These are phyloP conservation scores for Ceratocystis destructans DNA, from an alignment of 2,329 filamentous ascomycete genomes.

Conservation along the genomic window DNA sequence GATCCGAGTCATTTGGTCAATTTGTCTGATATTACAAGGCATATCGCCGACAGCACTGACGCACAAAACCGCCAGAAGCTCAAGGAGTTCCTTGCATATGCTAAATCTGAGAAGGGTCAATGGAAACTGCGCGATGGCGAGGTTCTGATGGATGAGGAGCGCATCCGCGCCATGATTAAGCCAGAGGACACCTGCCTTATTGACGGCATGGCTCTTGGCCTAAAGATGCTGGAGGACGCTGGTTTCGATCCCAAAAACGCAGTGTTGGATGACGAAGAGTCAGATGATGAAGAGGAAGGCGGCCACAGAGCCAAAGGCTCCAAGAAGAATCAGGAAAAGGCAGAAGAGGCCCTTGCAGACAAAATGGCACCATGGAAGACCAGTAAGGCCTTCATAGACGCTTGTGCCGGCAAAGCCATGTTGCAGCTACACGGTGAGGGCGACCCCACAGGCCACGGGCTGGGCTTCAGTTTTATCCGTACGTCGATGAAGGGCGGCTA, in stretches of 20 bases:
- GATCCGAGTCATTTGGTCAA: conserved; percentile 55
- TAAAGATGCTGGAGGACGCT: conserved; percentile 79
- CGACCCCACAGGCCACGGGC: conserved; percentile 82
- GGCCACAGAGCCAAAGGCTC: conserved; percentile 26
- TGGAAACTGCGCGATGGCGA: conserved; percentile 70
- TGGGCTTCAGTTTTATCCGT: conserved; percentile 93
- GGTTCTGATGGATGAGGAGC: conserved; percentile 62
- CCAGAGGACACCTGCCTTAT: conserved; percentile 90
- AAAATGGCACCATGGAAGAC: conserved; percentile 93
- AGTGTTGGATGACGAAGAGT: conserved; percentile 48
- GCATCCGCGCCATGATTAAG: conserved; percentile 76
- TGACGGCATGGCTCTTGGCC: conserved; percentile 92
- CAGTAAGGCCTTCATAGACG: conserved; percentile 90
- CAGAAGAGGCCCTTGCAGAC: conserved; percentile 63
- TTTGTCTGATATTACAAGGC: conserved; percentile 74
- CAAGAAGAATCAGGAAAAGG: conserved; percentile 35
- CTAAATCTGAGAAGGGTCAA: conserved; percentile 66
- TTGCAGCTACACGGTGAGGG: conserved; percentile 86
- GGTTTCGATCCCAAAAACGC: conserved; percentile 60
- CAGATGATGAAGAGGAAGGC: conserved; percentile 35
- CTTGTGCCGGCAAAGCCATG: conserved; percentile 92
- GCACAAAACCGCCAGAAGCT: conserved; percentile 94
- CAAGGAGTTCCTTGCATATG: conserved; percentile 88
- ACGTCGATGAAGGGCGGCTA: conserved; percentile 98
- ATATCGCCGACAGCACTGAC: conserved; percentile 85